These are phyloP conservation scores for Phaeotremella skinneri DNA, from an alignment of 768 basidiomycete genomes.

Conservation along the genomic window DNA sequence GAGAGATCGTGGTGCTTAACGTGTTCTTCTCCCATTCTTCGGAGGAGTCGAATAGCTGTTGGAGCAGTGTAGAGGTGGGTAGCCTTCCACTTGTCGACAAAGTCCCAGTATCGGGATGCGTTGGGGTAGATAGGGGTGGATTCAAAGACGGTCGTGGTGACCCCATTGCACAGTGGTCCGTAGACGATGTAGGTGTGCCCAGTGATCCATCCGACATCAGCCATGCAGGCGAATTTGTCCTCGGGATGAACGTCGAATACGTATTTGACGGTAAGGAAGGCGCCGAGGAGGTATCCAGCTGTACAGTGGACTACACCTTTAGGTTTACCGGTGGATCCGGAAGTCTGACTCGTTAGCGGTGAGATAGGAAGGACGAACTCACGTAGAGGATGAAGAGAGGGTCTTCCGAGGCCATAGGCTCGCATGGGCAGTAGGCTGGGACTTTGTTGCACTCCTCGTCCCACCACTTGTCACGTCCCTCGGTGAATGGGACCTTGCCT, in stretches of 20 bases:
- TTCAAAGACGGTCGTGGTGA: conserved; percentile 73
- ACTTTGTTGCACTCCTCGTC: conserved; percentile 85
- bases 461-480: conserved; percentile 93
- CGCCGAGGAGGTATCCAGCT: conserved; percentile 78
- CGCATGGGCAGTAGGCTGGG: conserved; percentile 80
- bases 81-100: conserved; percentile 84
- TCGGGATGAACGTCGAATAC: conserved; percentile 97
- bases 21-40: conserved; percentile 79
- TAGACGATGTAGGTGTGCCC: conserved; percentile 97
- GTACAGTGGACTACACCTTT: conserved; percentile 80
- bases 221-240: conserved; percentile 96
- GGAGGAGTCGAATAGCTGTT: conserved; percentile 75
- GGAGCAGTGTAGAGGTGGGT: conserved; percentile 83
- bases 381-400: conserved; percentile 98
- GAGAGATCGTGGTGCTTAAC: conserved; percentile 78
- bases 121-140: conserved; percentile 95
- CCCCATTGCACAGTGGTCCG: conserved; percentile 67
- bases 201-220: conserved; percentile 98
- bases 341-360: conserved; percentile 61
- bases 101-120: conserved; percentile 94
- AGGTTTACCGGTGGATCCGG: conserved; percentile 90
- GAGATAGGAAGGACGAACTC: conserved; percentile 51
- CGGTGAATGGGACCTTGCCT: conserved; percentile 71
- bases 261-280: conserved; percentile 89
- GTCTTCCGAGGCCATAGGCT: conserved; percentile 87